Evolutionary conservation across 2,329 filamentous ascomycete genomes (phyloP).

Genomic region (Botryotinia convoluta): DNA sequence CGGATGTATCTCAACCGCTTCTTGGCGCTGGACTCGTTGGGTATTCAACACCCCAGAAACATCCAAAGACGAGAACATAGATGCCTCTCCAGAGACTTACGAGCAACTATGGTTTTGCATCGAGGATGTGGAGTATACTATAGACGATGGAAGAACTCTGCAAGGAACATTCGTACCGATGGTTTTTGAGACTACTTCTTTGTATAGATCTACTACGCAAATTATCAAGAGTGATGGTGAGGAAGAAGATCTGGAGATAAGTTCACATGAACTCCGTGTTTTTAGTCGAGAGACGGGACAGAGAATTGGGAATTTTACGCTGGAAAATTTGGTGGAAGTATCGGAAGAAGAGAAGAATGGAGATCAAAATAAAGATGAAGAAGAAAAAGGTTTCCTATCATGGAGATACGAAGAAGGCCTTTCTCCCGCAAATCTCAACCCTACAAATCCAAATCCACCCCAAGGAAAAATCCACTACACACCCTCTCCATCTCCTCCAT

Average conservation of each 20-base stretch:
- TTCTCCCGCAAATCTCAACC: neutral
- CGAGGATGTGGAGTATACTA: neutral
- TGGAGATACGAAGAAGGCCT: neutral
- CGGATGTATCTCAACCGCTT: slow-evolving; percentile 62
- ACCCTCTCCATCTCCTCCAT: too few species aligned
- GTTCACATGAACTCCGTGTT: neutral
- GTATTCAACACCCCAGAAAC: neutral
- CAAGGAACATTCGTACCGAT: neutral
- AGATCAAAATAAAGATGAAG: neutral
- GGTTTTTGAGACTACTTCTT: neutral
- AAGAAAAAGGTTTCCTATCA: neutral
- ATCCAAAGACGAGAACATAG: neutral
- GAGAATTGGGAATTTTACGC: neutral
- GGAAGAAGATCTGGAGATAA: neutral
- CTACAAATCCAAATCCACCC: neutral
- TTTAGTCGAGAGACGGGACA: neutral
- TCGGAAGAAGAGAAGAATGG: neutral
- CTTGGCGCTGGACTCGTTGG: slow-evolving; percentile 42
- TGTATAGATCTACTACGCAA: neutral
- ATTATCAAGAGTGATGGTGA: neutral
- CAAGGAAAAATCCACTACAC: neutral
- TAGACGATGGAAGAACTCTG: neutral
- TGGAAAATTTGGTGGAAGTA: neutral
- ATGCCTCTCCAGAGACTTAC: neutral
- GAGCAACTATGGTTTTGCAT: slow-evolving; percentile 3